Base-by-base conservation (phyloP, 1,284 basidiomycete genomes). In the Ceratobasidium sp. region DNA sequence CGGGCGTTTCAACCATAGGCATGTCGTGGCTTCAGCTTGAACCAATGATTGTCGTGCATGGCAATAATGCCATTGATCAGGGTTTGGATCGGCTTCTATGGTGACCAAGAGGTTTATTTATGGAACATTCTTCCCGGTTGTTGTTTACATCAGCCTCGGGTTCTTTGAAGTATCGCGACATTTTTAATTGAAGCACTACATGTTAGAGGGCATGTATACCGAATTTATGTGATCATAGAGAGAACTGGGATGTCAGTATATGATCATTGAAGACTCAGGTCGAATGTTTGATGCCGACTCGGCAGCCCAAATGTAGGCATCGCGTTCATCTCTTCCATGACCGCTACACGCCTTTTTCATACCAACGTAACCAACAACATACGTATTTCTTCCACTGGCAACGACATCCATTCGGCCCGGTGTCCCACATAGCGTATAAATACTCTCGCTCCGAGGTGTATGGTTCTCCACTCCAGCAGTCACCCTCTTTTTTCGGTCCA, bases 391-490 rank as follows among this genome's bases (percentile, higher is more conserved):
- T 34, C 53, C 53, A 14, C 21, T 14, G 23, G 1, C 21, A 32
- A 30, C 28, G 10, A 55, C 53, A 30, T 55, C 28, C 53, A 4
- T 12, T 18, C 16, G 53, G 53, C 28, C 28, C 53, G 53, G 30
- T 32, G n/a, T 28, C 16, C 23, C 18, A 23, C 23, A 26, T 52
- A 52, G 45, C 21, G 30, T 55, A 55, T 55, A 55, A 55, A 55
- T n/a, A 55, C 53, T 26, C 1, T 4, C n/a, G 6, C 1, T 34
- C 21, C 53, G 30, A 34, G 30, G n/a, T 34, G 30, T 14, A n/a
- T 34, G 1, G 48, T 67, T 67, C 64, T 18, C 36, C 64, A 67
- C 64, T 67, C 64, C 50, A 67, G 64, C 36, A 67, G 64, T 67
- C 64, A 55, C 50, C 50, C 23, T 41, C 62, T 26, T n/a, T 30